Conservation (phyloP, 225 moss, liverwort and hornwort species). For the Polytrichum commune region DNA sequence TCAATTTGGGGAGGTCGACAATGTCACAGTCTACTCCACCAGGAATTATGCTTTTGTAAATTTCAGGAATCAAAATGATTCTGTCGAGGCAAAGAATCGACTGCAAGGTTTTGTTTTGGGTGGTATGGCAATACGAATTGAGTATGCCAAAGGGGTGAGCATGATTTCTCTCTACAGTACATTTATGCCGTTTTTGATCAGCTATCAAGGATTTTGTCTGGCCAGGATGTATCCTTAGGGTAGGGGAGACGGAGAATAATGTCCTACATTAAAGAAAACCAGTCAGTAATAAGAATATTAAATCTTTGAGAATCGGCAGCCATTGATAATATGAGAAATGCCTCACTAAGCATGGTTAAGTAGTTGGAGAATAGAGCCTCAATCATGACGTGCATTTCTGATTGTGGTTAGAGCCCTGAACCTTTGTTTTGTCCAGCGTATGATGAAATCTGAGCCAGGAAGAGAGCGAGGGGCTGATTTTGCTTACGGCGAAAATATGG, state of each 20-base stretch:
- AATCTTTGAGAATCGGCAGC: not conserved
- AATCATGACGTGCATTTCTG: slow-evolving; percentile 23
- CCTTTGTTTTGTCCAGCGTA: slow-evolving; percentile 46
- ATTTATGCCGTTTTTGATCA: no score
- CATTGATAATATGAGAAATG: not conserved
- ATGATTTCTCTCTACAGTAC: no score
- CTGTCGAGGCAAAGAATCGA: slow-evolving; percentile 56
- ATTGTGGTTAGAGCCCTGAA: slow-evolving; percentile 33
- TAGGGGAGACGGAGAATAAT: no score
- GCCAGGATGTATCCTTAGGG: no score
- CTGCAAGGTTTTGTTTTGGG: slow-evolving; percentile 59
- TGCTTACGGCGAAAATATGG: slow-evolving; percentile 38
- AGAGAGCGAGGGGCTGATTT: slow-evolving; percentile 51
- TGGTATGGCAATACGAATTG: slow-evolving; percentile 71
- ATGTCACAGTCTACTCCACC: slow-evolving; percentile 65
- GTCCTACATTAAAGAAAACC: no score
- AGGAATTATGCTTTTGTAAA: slow-evolving; percentile 76
- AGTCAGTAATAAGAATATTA: not conserved
- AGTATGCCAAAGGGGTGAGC: slow-evolving; percentile 69
- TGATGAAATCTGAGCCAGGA: slow-evolving; percentile 56
- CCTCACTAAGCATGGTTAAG: not conserved
- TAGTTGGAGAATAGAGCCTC: not conserved
- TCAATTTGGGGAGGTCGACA: slow-evolving; percentile 62
- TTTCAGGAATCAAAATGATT: slow-evolving; percentile 54
- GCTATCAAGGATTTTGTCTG: no score